These are phyloP conservation scores for Colletotrichum viniferum DNA, from an alignment of 2,329 filamentous ascomycete species.

Conservation along the genomic window DNA sequence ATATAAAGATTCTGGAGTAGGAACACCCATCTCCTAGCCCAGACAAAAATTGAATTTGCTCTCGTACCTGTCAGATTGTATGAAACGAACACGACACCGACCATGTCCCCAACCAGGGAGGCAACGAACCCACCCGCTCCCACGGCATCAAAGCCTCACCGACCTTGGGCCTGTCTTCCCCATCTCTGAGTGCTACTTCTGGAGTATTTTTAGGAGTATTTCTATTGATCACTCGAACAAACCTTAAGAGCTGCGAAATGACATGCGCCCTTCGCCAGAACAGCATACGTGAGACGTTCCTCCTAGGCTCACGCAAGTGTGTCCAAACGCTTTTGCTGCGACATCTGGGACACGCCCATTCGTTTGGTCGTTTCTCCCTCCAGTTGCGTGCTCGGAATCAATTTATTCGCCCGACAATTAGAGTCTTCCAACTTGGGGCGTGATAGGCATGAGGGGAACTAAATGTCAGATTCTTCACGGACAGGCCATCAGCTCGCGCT, in stretches of 20 bases:
- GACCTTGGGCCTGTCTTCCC: fast-evolving
- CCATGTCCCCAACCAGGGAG: background rate
- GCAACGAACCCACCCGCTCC: background rate
- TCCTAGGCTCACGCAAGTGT: background rate
- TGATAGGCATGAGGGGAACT: background rate
- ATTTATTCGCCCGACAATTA: background rate
- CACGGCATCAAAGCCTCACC: fast-evolving
- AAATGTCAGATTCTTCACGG: background rate
- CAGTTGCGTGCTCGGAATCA: fast-evolving
- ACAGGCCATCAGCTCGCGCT: background rate
- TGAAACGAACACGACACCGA: background rate
- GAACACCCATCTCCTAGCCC: fast-evolving
- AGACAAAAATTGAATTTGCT: background rate
- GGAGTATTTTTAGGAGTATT: background rate
- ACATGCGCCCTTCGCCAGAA: fast-evolving
- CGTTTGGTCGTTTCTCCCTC: background rate
- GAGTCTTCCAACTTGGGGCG: background rate
- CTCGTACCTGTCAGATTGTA: too few relatives aligned
- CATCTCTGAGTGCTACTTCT: fast-evolving
- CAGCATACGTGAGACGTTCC: background rate
- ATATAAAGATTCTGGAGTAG: background rate
- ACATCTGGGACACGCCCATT: too few relatives aligned
- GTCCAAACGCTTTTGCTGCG: background rate
- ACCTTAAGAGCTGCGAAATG: fast-evolving
- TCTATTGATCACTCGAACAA: fast-evolving